Conservation (phyloP, 805 yeast genomes). For the Cyberlindnera sargentensis region DNA sequence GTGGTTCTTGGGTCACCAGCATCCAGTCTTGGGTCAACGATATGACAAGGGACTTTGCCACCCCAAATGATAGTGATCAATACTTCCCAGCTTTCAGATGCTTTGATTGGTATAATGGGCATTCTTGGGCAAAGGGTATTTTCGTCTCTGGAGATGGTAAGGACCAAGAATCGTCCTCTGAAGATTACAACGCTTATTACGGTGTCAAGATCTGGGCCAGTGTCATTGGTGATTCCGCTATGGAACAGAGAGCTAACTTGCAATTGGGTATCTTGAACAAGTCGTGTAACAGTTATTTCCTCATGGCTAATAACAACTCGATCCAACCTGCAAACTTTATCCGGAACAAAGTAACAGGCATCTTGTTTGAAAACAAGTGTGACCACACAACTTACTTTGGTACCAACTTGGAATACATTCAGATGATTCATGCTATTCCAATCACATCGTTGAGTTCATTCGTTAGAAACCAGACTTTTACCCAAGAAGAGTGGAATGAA, state of each 20-base stretch:
- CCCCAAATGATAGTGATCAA: constrained; percentile 45
- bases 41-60: constrained; percentile 61
- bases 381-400: constrained; percentile 76
- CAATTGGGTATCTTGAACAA: constrained; percentile 54
- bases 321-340: constrained; percentile 51
- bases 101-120: constrained; percentile 74
- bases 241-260: constrained; percentile 49
- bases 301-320: constrained; percentile 44
- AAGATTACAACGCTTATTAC: constrained; percentile 66
- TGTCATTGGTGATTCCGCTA: constrained; percentile 42
- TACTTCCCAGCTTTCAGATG: constrained; percentile 61
- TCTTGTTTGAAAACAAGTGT: constrained; percentile 62
- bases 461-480: constrained; percentile 47
- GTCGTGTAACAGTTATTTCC: constrained; percentile 49
- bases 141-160: constrained; percentile 68
- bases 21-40: constrained; percentile 47
- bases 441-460: constrained; percentile 61
- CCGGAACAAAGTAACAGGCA: constrained; percentile 65
- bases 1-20: constrained; percentile 48
- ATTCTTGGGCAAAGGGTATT: constrained; percentile 73
- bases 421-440: constrained; percentile 75
- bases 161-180: constrained; percentile 69
- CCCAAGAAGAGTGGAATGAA: constrained; percentile 56
- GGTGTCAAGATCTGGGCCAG: constrained; percentile 62
- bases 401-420: constrained; percentile 63